A percentile compares a stretch with the other conserved stretches of the same genome.
Conservation (phyloP, 331 rosid genomes). For the Quercus phellos region DNA sequence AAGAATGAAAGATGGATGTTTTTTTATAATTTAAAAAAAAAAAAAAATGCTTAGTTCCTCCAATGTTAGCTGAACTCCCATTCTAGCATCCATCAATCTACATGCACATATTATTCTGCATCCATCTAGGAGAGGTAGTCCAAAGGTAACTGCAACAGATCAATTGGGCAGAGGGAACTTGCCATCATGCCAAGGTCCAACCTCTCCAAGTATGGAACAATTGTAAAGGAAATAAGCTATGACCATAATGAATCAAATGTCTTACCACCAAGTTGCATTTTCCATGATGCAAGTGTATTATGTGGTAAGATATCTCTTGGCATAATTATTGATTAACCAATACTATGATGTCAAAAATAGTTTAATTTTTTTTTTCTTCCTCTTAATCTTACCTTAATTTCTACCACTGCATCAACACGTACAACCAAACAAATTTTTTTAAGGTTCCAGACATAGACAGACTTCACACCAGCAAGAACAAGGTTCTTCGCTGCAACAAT, state of each 20-base stretch:
- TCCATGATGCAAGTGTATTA: not conserved
- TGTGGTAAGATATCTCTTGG: not conserved
- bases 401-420: not conserved
- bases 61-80: not conserved
- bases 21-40: too few species aligned
- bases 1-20: not conserved
- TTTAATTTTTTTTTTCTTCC: not conserved
- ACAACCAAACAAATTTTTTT: not conserved
- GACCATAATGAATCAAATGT: not conserved
- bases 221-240: not conserved
- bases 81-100: not conserved
- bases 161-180: too few species aligned
- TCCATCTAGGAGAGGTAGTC: not conserved
- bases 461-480: constrained; percentile 78
- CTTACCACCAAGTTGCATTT: not conserved
- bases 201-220: not conserved
- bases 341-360: not conserved
- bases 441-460: constrained; percentile 24
- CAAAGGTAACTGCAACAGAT: too few species aligned
- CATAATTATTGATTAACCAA: not conserved
- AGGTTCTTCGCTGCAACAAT: constrained; percentile 83
- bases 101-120: not conserved
- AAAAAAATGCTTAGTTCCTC: not conserved
- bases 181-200: too few species aligned
- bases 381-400: not conserved